A percentile compares a stretch with the other conserved stretches of the same genome.
phyloP scores from a whole-genome alignment of 2,329 filamentous ascomycete species.

The Pestalotiopsis sp. region DNA sequence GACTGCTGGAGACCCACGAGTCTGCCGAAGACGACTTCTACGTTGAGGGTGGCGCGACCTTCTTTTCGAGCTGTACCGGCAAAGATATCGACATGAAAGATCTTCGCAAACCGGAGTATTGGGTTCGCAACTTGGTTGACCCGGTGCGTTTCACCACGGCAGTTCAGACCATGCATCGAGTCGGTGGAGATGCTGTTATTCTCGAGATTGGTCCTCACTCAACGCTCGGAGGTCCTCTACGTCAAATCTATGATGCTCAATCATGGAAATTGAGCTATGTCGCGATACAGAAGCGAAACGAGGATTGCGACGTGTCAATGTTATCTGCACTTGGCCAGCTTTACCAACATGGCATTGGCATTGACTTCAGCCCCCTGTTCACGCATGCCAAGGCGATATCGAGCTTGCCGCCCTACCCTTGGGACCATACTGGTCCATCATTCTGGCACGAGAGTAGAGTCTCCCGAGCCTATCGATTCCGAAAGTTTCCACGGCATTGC shows the following conservation, averaged over 20 bases:
- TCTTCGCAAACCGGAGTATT: no score
- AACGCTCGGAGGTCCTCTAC: neutral
- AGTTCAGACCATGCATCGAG: no score
- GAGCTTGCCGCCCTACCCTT: conserved; percentile 26
- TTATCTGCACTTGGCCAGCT: neutral
- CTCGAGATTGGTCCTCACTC: conserved; percentile 11
- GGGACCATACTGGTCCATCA: conserved; percentile 18
- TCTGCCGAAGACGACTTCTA: no score
- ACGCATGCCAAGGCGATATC: neutral
- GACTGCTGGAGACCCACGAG: neutral
- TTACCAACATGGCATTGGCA: neutral
- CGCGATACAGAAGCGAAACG: neutral
- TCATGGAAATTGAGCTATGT: neutral
- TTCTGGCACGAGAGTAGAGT: conserved; percentile 26
- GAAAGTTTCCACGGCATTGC: conserved; percentile 26
- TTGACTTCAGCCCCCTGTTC: neutral
- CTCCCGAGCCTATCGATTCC: conserved; percentile 21
- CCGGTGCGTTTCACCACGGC: no score
- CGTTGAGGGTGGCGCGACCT: no score
- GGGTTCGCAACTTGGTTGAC: no score
- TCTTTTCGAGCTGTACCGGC: no score
- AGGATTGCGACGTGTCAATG: neutral
- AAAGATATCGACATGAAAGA: no score
- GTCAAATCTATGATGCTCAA: neutral
- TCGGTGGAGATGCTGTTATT: neutral